Evolutionary conservation across 2,329 filamentous ascomycete species (phyloP).

Genomic region (Fusarium setosum): DNA sequence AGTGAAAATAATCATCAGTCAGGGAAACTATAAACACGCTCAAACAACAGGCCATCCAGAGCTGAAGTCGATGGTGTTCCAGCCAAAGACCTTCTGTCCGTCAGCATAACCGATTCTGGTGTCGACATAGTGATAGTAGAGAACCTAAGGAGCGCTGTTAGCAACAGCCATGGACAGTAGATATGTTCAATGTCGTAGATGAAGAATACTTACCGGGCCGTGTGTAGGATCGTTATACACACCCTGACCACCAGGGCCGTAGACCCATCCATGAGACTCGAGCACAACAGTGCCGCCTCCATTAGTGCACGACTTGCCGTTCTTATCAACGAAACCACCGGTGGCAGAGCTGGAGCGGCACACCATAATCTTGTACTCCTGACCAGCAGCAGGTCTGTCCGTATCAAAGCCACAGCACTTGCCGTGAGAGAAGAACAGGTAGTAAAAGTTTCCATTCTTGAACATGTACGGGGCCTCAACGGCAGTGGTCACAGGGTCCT

Average conservation of each 20-base stretch:
- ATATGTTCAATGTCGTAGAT: not conserved
- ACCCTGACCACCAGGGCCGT: conserved; percentile 73
- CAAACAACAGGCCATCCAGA: conserved; percentile 58
- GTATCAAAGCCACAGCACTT: conserved; percentile 70
- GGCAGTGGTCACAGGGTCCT: conserved; percentile 63
- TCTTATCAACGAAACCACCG: conserved; percentile 67
- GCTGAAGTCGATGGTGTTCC: conserved; percentile 61
- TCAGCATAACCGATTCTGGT: conserved; percentile 45
- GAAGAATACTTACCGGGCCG: conserved; percentile 11
- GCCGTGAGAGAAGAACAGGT: conserved; percentile 72
- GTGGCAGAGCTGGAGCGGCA: conserved; percentile 66
- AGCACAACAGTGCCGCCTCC: conserved; percentile 73
- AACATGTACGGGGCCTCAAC: conserved; percentile 69
- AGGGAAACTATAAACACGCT: not conserved
- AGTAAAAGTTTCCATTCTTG: conserved; percentile 67
- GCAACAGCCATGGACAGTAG: no score
- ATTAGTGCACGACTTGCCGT: conserved; percentile 64
- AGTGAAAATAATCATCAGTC: no score
- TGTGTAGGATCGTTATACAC: conserved; percentile 46
- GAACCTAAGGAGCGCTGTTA: conserved; percentile 50
- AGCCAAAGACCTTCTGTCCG: conserved; percentile 61
- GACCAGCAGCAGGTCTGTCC: conserved; percentile 61
- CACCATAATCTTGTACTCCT: conserved; percentile 74
- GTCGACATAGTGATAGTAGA: conserved; percentile 57
- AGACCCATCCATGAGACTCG: conserved; percentile 68